Conservation (phyloP, 2,329 filamentous ascomycete species). For the Exophiala phaeomuriformis region DNA sequence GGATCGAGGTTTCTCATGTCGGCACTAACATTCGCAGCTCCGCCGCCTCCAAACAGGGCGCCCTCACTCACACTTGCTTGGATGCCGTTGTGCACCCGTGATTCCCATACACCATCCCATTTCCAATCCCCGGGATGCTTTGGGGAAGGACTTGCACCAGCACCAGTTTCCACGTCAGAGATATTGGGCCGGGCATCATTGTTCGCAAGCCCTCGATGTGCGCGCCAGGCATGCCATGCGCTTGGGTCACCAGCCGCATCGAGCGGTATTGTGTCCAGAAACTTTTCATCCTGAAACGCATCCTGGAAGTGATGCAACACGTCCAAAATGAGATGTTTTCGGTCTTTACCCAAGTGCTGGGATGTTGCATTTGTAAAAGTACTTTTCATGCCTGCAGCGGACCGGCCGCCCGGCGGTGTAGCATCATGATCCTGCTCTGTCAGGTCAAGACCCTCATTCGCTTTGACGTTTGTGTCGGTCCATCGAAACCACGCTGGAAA, state of each 20-base stretch:
- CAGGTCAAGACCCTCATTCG: constrained; percentile 24
- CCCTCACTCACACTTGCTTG: constrained; percentile 69
- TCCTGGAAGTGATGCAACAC: constrained; percentile 68
- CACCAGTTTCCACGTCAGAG: constrained; percentile 14
- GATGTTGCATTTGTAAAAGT: not conserved
- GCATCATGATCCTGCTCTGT: constrained; percentile 32
- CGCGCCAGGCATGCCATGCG: constrained; percentile 89
- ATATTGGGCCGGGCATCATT: constrained; percentile 3
- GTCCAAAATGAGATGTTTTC: constrained; percentile 8
- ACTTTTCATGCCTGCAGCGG: not conserved
- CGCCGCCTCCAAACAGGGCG: constrained; percentile 74
- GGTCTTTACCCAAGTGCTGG: not conserved
- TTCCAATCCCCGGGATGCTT: constrained; percentile 77
- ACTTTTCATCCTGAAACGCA: constrained; percentile 67
- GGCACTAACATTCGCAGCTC: constrained; percentile 39
- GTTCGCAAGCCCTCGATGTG: constrained; percentile 51
- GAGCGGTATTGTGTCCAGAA: constrained; percentile 71
- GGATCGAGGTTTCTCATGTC: constrained; percentile 8
- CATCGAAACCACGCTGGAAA: constrained; percentile 77
- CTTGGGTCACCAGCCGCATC: constrained; percentile 81
- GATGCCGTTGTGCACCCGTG: constrained; percentile 73
- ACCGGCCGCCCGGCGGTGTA: constrained; percentile 29
- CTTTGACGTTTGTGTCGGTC: constrained; percentile 31
- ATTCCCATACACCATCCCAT: constrained; percentile 96
- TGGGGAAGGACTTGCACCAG: constrained; percentile 18